Base-by-base conservation (phyloP, 352 stramenopile genomes). In the Globisporangium mamillatum region DNA sequence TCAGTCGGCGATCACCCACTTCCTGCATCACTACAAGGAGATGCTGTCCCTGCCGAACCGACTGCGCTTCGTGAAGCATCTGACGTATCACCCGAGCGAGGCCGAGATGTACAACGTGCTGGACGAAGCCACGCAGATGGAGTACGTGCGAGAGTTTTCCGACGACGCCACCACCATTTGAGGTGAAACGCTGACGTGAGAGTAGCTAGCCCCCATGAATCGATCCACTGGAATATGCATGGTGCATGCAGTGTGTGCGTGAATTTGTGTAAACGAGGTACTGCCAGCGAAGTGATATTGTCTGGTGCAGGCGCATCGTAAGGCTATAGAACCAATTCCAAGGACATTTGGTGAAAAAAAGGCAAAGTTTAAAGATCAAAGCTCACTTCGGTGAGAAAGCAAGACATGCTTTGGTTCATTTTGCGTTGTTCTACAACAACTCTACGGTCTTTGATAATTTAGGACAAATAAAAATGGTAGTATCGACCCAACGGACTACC, bases 61-160 rank as follows among this genome's bases (percentile, higher is more conserved):
- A 7, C 64, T 89, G 18, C 66, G 68, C 34, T 78, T 89, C 20
- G 70, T 81, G 53, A 83, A 76, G 41, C 78, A 84, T 54, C 60
- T 89, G 25, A 75, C 80, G 22, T 71, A 79, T 62, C 77, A 89
- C 59, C 63, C 74, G 32, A 63, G 62, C 7, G 80, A 89, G 25
- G 80, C 80, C 53, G 78, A 84, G 66, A 86, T 89, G 80, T 89
- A 85, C 73, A 89, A 87, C 50, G 78, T 89, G 18, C 58, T 89
- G 32, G 80, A 89, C 71, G 66, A 75, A 12, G 75, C 71, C 10
- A 81, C 79, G 34, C 76, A 75, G 24, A 59, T 77, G 5, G 78
- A 77, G 59, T 84, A 72, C 66, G 53, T 89, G 52, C 71, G 66
- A 0, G 70, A 86, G 56, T 89, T 89, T 50, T 67, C 64, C 16